Base-by-base conservation (phyloP, 345 rosid genomes). In the Mallotus nudiflorus region DNA sequence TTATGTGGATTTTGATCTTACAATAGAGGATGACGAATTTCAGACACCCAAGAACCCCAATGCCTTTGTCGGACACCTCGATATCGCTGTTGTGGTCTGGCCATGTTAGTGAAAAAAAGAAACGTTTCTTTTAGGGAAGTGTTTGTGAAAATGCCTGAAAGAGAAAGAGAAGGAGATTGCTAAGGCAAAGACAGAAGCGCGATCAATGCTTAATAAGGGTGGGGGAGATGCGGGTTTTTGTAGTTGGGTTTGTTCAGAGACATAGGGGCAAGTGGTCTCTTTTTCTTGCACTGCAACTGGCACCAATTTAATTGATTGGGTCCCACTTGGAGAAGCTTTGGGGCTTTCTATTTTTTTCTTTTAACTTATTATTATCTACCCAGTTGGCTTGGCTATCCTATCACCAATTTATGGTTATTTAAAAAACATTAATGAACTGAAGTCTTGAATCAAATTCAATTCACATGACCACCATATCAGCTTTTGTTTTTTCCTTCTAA, bases 11-110 rank as follows among this genome's bases (percentile, higher is more conserved):
- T 58, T 42, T n/a, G 22, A 24, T 48, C 88, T 78, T 84, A 95
- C 99, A 95, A 63, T 66, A 95, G 71, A 58, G 99, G 99, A 58
- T 95, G 99, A 28, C 98, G 99, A 71, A 95, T 95, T 76, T 95
- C 99, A 29, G 99, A 95, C 9, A 95, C 99, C 99, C 99, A 95
- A 44, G 99, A 95, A 16, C 99, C 99, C 99, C 98, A 95, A 73
- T 95, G 99, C 81, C 99, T 86, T 46, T 95, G 99, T 67, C 99
- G 85, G 33, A 95, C 99, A 14, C 99, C 99, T 22, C 98, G 86
- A 65, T 89, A 95, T 24, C 99, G 85, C 74, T 95, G 99, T 70
- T 95, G 99, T 4, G 92, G 99, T 66, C 99, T 82, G 62, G 97
- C 98, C 99, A 95, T 84, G 71, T 15, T 57, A 2, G 79, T 11